These are phyloP conservation scores for Candida vartiovaarae DNA, from an alignment of 805 yeast species.

Conservation along the genomic window DNA sequence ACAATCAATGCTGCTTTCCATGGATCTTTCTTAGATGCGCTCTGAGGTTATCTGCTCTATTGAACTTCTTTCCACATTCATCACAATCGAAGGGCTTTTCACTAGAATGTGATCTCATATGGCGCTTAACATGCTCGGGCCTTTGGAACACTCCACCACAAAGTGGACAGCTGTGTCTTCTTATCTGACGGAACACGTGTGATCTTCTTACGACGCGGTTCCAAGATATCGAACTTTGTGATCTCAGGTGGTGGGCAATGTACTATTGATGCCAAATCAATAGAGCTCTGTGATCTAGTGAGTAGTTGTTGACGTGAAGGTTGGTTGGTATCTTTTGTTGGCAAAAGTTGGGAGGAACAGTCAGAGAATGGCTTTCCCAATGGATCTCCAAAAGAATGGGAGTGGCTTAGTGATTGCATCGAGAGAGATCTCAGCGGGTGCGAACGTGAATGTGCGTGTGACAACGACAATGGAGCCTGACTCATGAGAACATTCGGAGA, in stretches of 20 bases:
- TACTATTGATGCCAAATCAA: constrained; percentile 10
- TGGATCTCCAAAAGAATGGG: neutral
- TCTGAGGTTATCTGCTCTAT: constrained; percentile 70
- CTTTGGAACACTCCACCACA: constrained; percentile 56
- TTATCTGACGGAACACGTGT: constrained; percentile 22
- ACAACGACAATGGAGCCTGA: neutral
- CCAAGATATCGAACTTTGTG: constrained; percentile 9
- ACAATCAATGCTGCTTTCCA: constrained; percentile 1
- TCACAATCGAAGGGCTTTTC: constrained; percentile 72
- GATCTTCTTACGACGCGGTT: constrained; percentile 33
- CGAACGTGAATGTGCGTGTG: neutral
- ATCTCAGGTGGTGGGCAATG: constrained; percentile 8
- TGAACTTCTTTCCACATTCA: constrained; percentile 57
- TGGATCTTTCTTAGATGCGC: constrained; percentile 71
- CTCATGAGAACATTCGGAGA: constrained; percentile 20
- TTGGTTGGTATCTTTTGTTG: neutral
- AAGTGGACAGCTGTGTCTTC: constrained; percentile 59
- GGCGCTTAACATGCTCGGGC: constrained; percentile 74
- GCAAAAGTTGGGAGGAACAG: neutral
- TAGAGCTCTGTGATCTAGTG: constrained; percentile 10
- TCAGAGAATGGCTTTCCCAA: constrained; percentile 1
- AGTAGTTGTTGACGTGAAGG: neutral
- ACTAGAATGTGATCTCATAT: constrained; percentile 67
- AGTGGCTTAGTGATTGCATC: neutral
- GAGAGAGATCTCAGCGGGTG: neutral